Evolutionary conservation across 306 rosid species (phyloP).

Genomic region (Mucuna pruriens): DNA sequence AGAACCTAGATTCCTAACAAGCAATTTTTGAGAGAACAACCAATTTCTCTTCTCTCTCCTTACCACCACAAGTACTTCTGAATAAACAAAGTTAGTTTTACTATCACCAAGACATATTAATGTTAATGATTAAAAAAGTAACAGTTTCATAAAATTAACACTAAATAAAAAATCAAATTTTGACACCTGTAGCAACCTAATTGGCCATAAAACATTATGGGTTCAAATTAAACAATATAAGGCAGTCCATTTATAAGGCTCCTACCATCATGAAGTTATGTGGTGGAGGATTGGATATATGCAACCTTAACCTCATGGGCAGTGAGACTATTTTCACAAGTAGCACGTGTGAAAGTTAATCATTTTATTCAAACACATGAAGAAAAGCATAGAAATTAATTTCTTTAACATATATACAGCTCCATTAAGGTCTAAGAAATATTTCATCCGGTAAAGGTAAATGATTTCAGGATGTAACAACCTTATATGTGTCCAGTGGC

Average conservation of each 20-base stretch:
- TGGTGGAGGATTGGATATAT: not conserved
- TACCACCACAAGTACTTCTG: not conserved
- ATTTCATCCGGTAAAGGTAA: not conserved
- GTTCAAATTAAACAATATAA: not conserved
- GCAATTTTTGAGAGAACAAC: slow-evolving; percentile 2
- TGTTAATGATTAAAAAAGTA: not conserved
- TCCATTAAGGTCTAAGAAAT: not conserved
- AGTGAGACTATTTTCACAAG: not conserved
- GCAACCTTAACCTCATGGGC: not conserved
- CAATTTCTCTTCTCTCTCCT: not conserved
- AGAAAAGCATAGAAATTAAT: not conserved
- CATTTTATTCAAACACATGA: not conserved
- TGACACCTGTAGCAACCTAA: slow-evolving; percentile 4
- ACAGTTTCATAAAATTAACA: not conserved
- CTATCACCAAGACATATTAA: not conserved
- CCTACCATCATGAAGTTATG: not conserved
- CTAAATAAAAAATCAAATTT: not conserved
- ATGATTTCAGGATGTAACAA: slow-evolving; percentile 32
- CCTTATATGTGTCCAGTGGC: slow-evolving; percentile 55
- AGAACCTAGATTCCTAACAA: not conserved
- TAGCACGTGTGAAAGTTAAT: not conserved
- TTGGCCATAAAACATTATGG: not conserved
- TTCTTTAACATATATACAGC: not conserved
- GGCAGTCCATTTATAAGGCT: not conserved
- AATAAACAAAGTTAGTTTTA: slow-evolving; percentile 17